Evolutionary conservation across 139 green algal species (phyloP).

Genomic region (Micractinium conductrix): DNA sequence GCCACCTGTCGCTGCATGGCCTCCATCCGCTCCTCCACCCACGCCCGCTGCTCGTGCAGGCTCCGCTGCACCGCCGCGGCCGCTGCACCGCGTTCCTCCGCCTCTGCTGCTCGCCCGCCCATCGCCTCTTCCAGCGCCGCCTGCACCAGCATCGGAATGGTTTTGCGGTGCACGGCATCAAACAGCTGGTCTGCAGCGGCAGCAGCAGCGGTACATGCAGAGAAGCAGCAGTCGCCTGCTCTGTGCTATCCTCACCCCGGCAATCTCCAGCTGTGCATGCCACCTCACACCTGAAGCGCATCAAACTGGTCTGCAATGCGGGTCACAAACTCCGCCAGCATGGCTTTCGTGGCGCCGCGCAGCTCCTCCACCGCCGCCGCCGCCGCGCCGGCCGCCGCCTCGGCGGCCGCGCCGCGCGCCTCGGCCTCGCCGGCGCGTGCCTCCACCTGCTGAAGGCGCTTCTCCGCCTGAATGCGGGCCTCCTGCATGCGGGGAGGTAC

Average conservation of each 20-base stretch:
- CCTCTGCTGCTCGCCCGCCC: constrained; percentile 1
- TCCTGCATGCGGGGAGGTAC: too few relatives aligned
- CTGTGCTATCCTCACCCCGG: too few relatives aligned
- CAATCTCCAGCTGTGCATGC: too few relatives aligned
- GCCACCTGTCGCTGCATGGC: neutral
- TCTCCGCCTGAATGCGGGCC: constrained; percentile 21
- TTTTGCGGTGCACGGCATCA: too few relatives aligned
- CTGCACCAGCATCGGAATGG: too few relatives aligned
- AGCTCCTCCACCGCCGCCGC: constrained; percentile 20
- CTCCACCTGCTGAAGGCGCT: constrained; percentile 44
- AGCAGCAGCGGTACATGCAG: too few relatives aligned
- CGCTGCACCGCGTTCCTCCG: constrained; percentile 7
- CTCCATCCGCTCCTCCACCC: constrained; percentile 11
- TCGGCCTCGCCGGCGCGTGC: constrained; percentile 24
- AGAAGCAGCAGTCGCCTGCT: too few relatives aligned
- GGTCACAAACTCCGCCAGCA: constrained; percentile 24
- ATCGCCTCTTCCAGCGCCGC: constrained; percentile 39
- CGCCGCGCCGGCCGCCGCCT: constrained; percentile 3
- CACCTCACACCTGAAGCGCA: too few relatives aligned
- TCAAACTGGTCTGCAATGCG: constrained; percentile 57
- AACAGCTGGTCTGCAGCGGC: too few relatives aligned
- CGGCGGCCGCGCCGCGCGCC: neutral
- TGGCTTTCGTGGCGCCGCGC: constrained; percentile 17
- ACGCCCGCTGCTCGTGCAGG: constrained; percentile 25
- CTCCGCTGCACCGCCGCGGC: neutral